These are phyloP conservation scores for Serendipita sp. DNA, from an alignment of 768 basidiomycete genomes.

Conservation along the genomic window DNA sequence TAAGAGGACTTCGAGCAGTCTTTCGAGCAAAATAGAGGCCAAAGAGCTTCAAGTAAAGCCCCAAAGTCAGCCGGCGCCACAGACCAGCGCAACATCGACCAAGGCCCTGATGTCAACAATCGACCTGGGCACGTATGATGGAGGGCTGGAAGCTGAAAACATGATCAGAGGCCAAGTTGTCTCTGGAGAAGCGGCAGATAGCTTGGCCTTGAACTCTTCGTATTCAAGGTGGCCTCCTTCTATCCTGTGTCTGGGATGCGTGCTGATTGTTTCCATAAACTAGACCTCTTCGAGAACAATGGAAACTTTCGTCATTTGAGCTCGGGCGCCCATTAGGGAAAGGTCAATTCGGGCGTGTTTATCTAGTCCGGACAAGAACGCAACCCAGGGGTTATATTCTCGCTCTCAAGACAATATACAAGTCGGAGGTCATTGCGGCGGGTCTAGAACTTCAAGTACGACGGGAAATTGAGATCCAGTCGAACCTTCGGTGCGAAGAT, in stretches of 20 bases:
- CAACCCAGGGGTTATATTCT: not conserved
- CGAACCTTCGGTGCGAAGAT: constrained; percentile 23
- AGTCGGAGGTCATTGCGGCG: constrained; percentile 27
- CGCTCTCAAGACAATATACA: constrained; percentile 28
- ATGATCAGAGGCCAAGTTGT: not conserved
- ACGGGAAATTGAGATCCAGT: constrained; percentile 33
- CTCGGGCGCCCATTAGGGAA: not conserved
- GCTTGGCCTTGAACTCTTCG: not conserved
- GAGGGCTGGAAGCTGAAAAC: not conserved
- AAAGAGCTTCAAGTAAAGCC: not conserved
- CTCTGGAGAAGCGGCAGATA: not conserved
- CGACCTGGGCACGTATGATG: not conserved
- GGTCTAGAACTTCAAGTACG: constrained; percentile 32
- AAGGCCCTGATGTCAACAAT: not conserved
- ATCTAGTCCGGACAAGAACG: not conserved
- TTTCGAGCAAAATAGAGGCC: not conserved
- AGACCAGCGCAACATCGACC: not conserved
- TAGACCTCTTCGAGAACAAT: not conserved
- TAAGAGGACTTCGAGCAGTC: not conserved
- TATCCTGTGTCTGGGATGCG: too few species aligned
- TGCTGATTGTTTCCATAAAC: not conserved
- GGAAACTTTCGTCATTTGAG: not conserved
- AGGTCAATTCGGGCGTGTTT: not conserved
- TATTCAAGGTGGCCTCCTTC: not conserved
- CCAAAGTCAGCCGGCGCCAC: not conserved